Conservation (phyloP, 2,329 filamentous ascomycete species). For the Grosmannia huntii region DNA sequence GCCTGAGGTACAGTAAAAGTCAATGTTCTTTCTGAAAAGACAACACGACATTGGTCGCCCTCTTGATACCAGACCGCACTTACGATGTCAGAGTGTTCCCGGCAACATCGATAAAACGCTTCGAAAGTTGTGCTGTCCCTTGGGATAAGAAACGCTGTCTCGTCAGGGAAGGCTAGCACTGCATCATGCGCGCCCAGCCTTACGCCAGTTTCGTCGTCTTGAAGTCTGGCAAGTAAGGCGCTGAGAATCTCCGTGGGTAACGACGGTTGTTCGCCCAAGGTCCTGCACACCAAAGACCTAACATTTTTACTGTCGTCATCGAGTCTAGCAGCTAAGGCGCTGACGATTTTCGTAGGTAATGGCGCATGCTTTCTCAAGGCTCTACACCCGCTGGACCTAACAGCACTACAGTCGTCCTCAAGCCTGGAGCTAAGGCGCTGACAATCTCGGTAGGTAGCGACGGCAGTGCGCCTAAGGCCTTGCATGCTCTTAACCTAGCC, state of each 20-base stretch:
- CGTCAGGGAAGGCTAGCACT: neutral
- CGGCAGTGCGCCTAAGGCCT: neutral
- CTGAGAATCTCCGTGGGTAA: neutral
- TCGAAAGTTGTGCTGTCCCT: neutral
- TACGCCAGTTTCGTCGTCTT: neutral
- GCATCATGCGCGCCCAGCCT: neutral
- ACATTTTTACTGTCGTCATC: neutral
- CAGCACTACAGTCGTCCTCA: neutral
- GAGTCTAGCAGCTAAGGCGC: neutral
- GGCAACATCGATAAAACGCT: neutral
- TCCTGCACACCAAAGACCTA: neutral
- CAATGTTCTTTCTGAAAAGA: neutral
- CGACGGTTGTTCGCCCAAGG: neutral
- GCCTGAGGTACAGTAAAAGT: neutral
- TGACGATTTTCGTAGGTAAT: neutral
- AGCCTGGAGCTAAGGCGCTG: neutral
- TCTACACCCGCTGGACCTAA: neutral
- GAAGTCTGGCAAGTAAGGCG: neutral
- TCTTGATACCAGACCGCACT: neutral
- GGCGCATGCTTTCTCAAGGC: neutral
- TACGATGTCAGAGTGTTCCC: too few relatives aligned
- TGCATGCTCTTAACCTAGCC: neutral
- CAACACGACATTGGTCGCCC: neutral
- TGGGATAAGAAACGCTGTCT: neutral
- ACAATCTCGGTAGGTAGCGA: neutral